These are phyloP conservation scores for Plasmodium sp. DNA, from an alignment of 169 alveolate species.

Conservation along the genomic window DNA sequence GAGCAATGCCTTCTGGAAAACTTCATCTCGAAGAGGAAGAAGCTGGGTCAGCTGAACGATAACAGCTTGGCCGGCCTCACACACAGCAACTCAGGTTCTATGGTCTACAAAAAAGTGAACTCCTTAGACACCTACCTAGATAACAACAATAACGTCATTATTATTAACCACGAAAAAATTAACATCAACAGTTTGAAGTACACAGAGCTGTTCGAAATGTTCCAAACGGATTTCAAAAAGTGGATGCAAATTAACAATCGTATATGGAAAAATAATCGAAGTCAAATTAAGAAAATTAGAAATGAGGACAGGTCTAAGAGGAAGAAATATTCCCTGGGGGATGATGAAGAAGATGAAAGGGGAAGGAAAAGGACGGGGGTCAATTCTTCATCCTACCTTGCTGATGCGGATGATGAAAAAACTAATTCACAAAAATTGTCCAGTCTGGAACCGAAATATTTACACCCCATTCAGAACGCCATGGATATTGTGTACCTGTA, in stretches of 20 bases:
- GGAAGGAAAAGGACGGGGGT: neutral
- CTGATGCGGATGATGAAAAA: conserved; percentile 4
- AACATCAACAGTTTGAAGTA: conserved; percentile 30
- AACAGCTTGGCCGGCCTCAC: neutral
- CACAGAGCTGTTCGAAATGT: conserved; percentile 18
- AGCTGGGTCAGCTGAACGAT: conserved; percentile 22
- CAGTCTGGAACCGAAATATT: conserved; percentile 43
- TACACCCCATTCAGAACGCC: conserved; percentile 37
- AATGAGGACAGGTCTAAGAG: conserved; percentile 14
- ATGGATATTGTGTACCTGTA: conserved; percentile 68
- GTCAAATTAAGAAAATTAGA: conserved; percentile 41
- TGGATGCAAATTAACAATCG: conserved; percentile 50
- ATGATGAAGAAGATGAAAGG: neutral
- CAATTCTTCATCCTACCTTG: neutral
- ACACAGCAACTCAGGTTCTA: neutral
- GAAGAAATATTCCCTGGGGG: conserved; percentile 21
- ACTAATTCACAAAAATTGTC: conserved; percentile 22
- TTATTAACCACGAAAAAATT: conserved; percentile 38
- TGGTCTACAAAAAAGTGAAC: conserved; percentile 19
- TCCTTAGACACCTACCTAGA: conserved; percentile 10
- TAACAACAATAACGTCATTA: conserved; percentile 5
- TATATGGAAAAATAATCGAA: conserved; percentile 69
- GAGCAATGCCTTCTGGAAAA: conserved; percentile 35
- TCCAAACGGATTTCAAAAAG: conserved; percentile 44
- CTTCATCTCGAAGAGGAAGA: conserved; percentile 35